Evolutionary conservation across 345 rosid species (phyloP).

Genomic region (Eucalyptus microcorys): DNA sequence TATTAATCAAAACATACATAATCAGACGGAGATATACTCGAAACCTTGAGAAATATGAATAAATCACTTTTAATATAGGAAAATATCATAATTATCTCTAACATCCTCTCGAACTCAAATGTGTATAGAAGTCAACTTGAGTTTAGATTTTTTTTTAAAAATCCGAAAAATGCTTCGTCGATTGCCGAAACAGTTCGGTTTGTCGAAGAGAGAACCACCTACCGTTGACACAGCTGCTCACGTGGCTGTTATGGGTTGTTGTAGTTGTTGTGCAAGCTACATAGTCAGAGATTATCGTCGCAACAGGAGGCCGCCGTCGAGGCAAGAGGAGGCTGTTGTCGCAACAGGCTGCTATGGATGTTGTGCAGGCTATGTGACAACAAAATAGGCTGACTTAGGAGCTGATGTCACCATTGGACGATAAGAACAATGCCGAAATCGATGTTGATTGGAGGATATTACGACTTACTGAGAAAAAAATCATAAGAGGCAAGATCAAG

Average conservation of each 20-base stretch:
- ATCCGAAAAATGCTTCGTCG: background rate
- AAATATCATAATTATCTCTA: background rate
- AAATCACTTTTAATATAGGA: background rate
- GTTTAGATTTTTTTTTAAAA: no score
- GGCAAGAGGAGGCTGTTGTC: background rate
- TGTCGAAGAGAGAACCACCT: background rate
- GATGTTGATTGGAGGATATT: background rate
- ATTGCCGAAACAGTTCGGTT: background rate
- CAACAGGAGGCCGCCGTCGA: background rate
- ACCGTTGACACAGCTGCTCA: background rate
- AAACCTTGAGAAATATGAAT: background rate
- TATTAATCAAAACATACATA: background rate
- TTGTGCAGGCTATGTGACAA: background rate
- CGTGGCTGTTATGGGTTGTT: background rate
- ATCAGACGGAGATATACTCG: fast-evolving
- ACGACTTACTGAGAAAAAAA: background rate
- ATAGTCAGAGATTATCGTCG: background rate
- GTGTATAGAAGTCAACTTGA: background rate
- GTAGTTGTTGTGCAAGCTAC: background rate
- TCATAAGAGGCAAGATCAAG: background rate
- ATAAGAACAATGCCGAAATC: background rate
- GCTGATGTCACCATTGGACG: background rate
- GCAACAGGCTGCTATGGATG: background rate
- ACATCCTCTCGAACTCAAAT: background rate
- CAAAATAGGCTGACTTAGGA: background rate